Evolutionary conservation across 306 rosid species (phyloP).

Genomic region (Dalbergia oliveri): DNA sequence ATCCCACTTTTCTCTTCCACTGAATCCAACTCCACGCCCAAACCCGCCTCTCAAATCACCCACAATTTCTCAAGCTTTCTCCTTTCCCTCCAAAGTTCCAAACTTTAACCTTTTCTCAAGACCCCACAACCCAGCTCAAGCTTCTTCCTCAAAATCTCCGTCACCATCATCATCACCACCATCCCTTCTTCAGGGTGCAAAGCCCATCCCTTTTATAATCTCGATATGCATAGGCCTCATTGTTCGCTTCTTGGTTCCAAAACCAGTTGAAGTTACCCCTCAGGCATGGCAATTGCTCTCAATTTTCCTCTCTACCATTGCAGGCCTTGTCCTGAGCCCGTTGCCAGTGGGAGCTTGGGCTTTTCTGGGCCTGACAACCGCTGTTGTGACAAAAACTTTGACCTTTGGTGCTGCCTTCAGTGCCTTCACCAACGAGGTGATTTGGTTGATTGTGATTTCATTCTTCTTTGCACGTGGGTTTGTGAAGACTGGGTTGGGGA

Average conservation of each 20-base stretch:
- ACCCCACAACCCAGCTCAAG: constrained; percentile 54
- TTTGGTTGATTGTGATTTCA: constrained; percentile 94
- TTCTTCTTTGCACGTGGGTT: constrained; percentile 98
- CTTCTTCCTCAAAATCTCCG: constrained; percentile 40
- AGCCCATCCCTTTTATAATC: constrained; percentile 66
- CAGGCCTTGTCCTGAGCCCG: constrained; percentile 89
- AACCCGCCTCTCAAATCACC: constrained; percentile 56
- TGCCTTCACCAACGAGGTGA: constrained; percentile 93
- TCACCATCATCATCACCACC: background rate
- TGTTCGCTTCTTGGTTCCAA: constrained; percentile 74
- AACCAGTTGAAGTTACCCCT: constrained; percentile 70
- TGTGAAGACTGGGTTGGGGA: constrained; percentile 92
- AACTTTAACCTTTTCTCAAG: constrained; percentile 46
- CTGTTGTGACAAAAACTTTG: constrained; percentile 74
- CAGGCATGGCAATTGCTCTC: constrained; percentile 95
- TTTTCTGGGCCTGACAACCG: constrained; percentile 71
- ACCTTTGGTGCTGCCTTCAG: constrained; percentile 74
- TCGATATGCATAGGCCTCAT: constrained; percentile 70
- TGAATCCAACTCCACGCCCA: constrained; percentile 31
- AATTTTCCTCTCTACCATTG: constrained; percentile 84
- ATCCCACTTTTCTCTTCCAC: constrained; percentile 48
- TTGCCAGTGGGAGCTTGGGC: constrained; percentile 99
- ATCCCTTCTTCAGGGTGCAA: constrained; percentile 62
- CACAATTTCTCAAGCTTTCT: constrained; percentile 24
- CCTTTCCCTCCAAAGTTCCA: constrained; percentile 48